phyloP scores from a whole-genome alignment of 176 grass and related monocot species.

The Hsuehochloa calcarea region DNA sequence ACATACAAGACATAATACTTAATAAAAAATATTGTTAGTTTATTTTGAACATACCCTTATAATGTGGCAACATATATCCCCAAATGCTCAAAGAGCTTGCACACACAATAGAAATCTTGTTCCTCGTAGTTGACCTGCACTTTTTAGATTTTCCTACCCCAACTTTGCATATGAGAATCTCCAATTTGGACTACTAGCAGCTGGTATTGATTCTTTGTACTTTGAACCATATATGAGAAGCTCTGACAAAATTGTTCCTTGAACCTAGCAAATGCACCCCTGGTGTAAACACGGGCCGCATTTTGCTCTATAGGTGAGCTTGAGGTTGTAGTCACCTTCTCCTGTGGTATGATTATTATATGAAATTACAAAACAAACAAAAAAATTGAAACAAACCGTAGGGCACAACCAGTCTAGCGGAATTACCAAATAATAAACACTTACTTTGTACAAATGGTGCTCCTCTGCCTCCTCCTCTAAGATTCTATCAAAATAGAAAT shows the following conservation, averaged over 20 bases:
- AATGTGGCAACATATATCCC: background rate
- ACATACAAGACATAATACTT: background rate
- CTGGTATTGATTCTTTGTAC: rapidly evolving
- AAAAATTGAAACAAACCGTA: too few relatives aligned
- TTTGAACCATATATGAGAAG: background rate
- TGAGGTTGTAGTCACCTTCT: too few relatives aligned
- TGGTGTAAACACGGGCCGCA: background rate
- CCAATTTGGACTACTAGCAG: background rate
- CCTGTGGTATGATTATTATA: background rate
- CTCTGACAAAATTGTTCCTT: background rate
- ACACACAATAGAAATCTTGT: background rate
- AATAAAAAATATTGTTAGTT: too few relatives aligned
- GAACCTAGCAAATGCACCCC: background rate
- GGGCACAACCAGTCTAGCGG: too few relatives aligned
- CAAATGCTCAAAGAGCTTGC: background rate
- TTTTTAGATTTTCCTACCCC: background rate
- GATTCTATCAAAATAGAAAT: background rate
- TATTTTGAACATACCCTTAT: background rate
- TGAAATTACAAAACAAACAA: background rate
- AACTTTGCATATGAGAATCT: background rate
- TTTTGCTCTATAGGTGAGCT: too few relatives aligned
- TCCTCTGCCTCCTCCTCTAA: background rate
- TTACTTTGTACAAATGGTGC: background rate
- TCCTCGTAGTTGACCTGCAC: background rate
- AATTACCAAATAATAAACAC: too few relatives aligned